Evolutionary conservation across 148 eudicot species (phyloP), one percentile per base, ranked within the genome.

Genomic region (Chenopodium formosanum): DNA sequence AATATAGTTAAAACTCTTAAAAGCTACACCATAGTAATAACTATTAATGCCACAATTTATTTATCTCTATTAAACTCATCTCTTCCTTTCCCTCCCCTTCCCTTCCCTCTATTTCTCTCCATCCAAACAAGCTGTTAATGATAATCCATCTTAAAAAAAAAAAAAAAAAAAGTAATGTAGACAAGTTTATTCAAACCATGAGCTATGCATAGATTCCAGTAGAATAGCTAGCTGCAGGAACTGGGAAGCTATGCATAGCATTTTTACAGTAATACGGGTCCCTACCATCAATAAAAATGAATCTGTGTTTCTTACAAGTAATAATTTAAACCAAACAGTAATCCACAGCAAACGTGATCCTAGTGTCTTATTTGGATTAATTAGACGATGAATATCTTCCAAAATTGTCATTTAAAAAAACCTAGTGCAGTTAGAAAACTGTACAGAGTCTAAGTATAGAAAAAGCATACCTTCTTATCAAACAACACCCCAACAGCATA

Each of bases 401-500:
- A 62, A 8, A 62, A 62, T 22, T 20, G 7, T 12, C 7, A 62
- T 1, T 20, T 22, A 62, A 6, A 7, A 20, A 20, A 23, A 31
- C 64, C 46, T 62, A 4, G 6, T 29, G 23, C 16, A 37, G 52
- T 29, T 64, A 20, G 27, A 9, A 44, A 44, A 62, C 37, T 9
- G 10, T 29, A 71, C 62, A 48, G 23, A 77, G 10, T 56, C 64
- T 64, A 5, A 40, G 44, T 40, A 40, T 40, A 7, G 22, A 64
- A 3, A 67, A 85, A 72, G 73, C 83, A 65, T 85, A 93, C 99
- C 99, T 91, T 90, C 70, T 89, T 88, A 58, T 89, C 97, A 46
- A 47, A 78, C 75, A 96, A 90, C 70, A 92, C 82, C 79, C 94
- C 99, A 86, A 91, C 90, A 66, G 93, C 93, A 84, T 88, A 90